Evolutionary conservation across 805 yeast genomes (phyloP).

Genomic region (Scheffersomyces coipomensis): DNA sequence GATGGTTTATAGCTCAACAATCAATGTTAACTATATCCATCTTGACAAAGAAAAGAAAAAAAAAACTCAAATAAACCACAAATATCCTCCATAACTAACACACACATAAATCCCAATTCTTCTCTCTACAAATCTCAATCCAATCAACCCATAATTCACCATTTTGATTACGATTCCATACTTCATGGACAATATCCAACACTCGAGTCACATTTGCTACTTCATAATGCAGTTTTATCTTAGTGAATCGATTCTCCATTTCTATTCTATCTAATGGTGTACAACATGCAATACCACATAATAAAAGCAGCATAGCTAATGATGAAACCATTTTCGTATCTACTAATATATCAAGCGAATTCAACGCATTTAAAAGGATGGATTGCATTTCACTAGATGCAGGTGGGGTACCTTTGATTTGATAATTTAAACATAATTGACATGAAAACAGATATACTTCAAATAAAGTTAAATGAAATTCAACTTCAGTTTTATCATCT

Average conservation of each 20-base stretch:
- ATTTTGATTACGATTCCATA: constrained; percentile 18
- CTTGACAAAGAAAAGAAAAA: no score
- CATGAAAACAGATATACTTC: constrained; percentile 13
- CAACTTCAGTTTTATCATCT: constrained; percentile 6
- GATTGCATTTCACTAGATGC: constrained; percentile 11
- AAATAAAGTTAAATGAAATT: constrained; percentile 11
- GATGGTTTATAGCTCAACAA: no score
- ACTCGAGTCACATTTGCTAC: constrained; percentile 16
- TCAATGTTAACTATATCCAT: no score
- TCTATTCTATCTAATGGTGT: constrained; percentile 15
- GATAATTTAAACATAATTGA: constrained; percentile 12
- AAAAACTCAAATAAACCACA: no score
- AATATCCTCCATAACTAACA: no score
- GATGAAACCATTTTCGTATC: constrained; percentile 13
- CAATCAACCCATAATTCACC: constrained; percentile 18
- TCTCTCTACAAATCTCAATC: constrained; percentile 23
- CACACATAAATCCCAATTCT: constrained; percentile 5
- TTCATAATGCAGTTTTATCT: constrained; percentile 10
- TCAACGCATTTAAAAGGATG: constrained; percentile 6
- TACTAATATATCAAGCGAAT: constrained; percentile 12
- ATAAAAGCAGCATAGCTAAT: constrained; percentile 18
- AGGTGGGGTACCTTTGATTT: constrained; percentile 12
- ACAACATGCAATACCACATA: constrained; percentile 23
- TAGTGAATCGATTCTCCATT: constrained; percentile 14
- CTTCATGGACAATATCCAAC: constrained; percentile 13